Evolutionary conservation across 2,329 filamentous ascomycete species (phyloP).

Genomic region (Cytospora leucostoma): DNA sequence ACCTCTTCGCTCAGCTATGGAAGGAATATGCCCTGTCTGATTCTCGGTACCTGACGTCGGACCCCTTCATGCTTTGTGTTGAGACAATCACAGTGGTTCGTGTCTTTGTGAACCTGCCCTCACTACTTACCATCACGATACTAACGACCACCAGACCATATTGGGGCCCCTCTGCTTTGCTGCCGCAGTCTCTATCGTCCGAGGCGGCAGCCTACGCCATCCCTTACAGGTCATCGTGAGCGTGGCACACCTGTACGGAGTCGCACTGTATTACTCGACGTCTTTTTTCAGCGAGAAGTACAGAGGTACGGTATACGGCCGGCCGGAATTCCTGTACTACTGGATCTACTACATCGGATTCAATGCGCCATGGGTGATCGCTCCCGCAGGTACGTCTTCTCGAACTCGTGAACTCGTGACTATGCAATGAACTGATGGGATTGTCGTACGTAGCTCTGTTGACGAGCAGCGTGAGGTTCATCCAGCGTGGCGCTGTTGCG

Average conservation of each 20-base stretch:
- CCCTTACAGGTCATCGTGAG: slow-evolving; percentile 53
- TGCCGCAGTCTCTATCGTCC: slow-evolving; percentile 49
- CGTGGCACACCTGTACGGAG: slow-evolving; percentile 60
- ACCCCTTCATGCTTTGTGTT: slow-evolving; percentile 84
- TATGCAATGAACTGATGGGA: neutral
- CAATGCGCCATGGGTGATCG: slow-evolving; percentile 61
- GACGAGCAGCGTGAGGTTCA: slow-evolving; percentile 13
- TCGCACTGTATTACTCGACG: slow-evolving; percentile 64
- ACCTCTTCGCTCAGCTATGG: slow-evolving; percentile 83
- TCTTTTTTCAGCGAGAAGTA: slow-evolving; percentile 51
- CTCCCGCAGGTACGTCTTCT: slow-evolving; percentile 54
- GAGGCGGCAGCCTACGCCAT: slow-evolving; percentile 48
- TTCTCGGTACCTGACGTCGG: slow-evolving; percentile 80
- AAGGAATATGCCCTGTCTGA: slow-evolving; percentile 90
- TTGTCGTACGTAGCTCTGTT: slow-evolving; percentile 12
- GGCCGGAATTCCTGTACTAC: slow-evolving; percentile 62
- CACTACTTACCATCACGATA: fast-evolving
- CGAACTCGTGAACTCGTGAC: neutral
- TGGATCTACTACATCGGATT: slow-evolving; percentile 65
- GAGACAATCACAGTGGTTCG: slow-evolving; percentile 79
- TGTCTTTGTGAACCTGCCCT: neutral
- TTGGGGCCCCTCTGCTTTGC: slow-evolving; percentile 62
- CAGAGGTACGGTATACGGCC: slow-evolving; percentile 51
- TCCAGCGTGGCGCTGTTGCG: slow-evolving; percentile 17
- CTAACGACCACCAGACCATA: slow-evolving; percentile 42